These are phyloP conservation scores for Tetrapisispora phaffii DNA, from an alignment of 805 yeast species.

Conservation along the genomic window DNA sequence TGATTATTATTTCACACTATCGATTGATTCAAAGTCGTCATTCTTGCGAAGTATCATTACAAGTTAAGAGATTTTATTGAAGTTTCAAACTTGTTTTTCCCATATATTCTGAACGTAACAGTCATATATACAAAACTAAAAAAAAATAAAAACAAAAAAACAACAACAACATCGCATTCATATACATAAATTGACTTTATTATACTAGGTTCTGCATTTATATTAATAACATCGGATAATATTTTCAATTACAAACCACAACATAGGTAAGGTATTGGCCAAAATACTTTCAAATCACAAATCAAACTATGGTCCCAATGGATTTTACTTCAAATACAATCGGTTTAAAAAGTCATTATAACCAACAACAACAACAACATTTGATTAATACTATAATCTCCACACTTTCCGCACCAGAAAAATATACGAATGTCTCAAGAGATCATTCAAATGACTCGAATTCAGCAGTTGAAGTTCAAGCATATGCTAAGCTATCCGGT, in stretches of 20 bases:
- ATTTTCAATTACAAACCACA: too few relatives aligned
- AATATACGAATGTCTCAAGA: slow-evolving; percentile 63
- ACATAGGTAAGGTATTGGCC: too few relatives aligned
- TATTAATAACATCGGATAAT: background rate
- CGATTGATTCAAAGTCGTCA: too few relatives aligned
- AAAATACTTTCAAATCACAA: too few relatives aligned
- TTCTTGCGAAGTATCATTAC: too few relatives aligned
- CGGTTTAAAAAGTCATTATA: slow-evolving; percentile 5
- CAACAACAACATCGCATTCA: too few relatives aligned
- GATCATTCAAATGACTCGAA: slow-evolving; percentile 65
- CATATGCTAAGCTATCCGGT: slow-evolving; percentile 95
- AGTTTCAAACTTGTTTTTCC: background rate
- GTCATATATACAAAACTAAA: too few relatives aligned
- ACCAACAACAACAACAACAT: slow-evolving; percentile 34
- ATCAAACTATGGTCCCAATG: background rate
- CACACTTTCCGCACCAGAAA: slow-evolving; percentile 59
- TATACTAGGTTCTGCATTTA: too few relatives aligned
- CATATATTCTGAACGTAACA: background rate
- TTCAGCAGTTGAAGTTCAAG: slow-evolving; percentile 71
- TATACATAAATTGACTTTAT: background rate
- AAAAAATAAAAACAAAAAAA: too few relatives aligned
- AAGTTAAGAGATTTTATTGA: background rate
- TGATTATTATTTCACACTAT: too few relatives aligned
- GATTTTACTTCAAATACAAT: background rate
- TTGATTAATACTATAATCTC: slow-evolving; percentile 67